These are phyloP conservation scores for Coelastrella sp. DNA, from an alignment of 139 green algal species.

Conservation along the genomic window DNA sequence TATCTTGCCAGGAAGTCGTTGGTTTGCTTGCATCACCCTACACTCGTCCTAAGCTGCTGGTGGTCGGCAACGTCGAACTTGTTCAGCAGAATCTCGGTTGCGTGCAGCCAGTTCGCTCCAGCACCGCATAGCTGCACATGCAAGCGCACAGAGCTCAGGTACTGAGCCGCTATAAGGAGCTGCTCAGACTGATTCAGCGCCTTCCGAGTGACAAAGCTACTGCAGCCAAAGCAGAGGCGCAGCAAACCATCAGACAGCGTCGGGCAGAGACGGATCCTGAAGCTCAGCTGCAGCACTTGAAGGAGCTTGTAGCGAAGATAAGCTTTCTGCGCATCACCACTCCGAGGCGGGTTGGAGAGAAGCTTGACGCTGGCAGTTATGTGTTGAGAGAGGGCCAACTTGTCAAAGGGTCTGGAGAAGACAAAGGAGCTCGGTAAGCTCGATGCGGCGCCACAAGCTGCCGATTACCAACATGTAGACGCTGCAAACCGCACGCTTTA, in stretches of 20 bases:
- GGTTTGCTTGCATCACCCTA: no score
- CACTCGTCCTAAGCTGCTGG: no score
- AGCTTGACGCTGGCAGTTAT: constrained; percentile 33
- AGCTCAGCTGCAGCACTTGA: constrained; percentile 39
- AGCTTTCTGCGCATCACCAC: constrained; percentile 55
- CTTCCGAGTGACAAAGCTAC: constrained; percentile 1
- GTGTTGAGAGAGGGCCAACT: constrained; percentile 53
- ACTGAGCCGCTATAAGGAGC: constrained; percentile 46
- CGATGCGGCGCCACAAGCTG: not conserved
- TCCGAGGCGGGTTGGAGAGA: constrained; percentile 49
- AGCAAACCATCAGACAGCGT: constrained; percentile 33
- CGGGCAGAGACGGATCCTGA: constrained; percentile 39
- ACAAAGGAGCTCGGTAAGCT: constrained; percentile 52
- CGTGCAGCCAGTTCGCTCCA: not conserved
- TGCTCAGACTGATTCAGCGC: constrained; percentile 48
- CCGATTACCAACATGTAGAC: no score
- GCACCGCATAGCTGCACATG: not conserved
- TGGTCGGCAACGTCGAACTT: no score
- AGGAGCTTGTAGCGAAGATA: constrained; percentile 52
- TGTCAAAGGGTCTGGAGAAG: constrained; percentile 48
- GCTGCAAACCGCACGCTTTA: no score
- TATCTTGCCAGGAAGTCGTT: no score
- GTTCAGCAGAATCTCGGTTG: no score
- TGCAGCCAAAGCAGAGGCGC: constrained; percentile 41
- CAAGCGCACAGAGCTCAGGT: constrained; percentile 27